phyloP scores from a whole-genome alignment of 805 yeast species.

The Yarrowia bubula region DNA sequence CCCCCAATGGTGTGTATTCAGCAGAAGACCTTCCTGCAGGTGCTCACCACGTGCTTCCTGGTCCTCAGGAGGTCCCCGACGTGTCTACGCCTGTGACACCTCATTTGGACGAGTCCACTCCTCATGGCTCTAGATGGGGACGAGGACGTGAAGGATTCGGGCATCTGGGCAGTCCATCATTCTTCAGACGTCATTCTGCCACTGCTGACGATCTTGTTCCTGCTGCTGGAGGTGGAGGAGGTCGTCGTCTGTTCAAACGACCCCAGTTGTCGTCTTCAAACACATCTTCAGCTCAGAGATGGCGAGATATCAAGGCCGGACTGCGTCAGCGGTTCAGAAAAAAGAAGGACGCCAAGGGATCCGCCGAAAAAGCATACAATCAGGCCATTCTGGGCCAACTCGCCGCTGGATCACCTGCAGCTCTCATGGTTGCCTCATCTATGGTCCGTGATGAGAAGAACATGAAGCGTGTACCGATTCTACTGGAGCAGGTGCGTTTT shows the following conservation, averaged over 20 bases:
- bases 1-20: background rate
- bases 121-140: background rate
- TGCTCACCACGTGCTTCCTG: background rate
- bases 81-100: background rate
- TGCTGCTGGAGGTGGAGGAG: background rate
- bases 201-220: background rate
- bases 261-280: background rate
- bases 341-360: conserved; percentile 4
- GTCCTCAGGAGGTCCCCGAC: conserved; percentile 1
- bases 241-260: conserved; percentile 9
- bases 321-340: conserved; percentile 18
- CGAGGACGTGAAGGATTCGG: conserved; percentile 9
- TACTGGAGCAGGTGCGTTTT: conserved; percentile 70
- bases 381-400: conserved; percentile 42
- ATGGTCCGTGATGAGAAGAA: conserved; percentile 65
- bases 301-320: conserved; percentile 23
- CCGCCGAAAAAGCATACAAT: conserved; percentile 17
- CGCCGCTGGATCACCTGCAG: conserved; percentile 34
- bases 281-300: conserved; percentile 12
- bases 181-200: conserved; percentile 16
- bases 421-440: conserved; percentile 65
- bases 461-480: conserved; percentile 71
- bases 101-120: background rate
- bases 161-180: conserved; percentile 7
- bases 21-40: background rate